Evolutionary conservation across 2,329 filamentous ascomycete species (phyloP), one percentile per base, ranked within the genome.

Genomic region (Fusarium camptoceras): DNA sequence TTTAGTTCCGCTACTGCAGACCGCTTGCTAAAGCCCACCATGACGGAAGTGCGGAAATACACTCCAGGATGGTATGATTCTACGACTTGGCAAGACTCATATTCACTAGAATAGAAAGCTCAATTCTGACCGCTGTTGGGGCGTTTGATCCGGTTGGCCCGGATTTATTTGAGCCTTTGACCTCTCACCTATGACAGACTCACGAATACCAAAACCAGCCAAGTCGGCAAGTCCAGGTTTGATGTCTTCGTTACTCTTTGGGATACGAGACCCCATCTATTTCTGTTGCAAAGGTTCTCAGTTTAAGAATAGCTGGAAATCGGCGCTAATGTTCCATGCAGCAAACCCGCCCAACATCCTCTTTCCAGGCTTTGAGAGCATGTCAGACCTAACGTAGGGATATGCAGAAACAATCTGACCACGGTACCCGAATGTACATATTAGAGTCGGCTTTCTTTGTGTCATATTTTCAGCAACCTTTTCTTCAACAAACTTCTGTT

Each of bases 351-450:
- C 18, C 34, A 37, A 7, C 34, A 37, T 37, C 10, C n/a, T 37
- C 34, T n/a, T 0, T 3, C 10, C 9, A 34, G n/a, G 18, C 10
- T 2, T 7, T 4, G 10, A 0, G 34, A 11, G 34, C 6, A n/a
- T n/a, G 3, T n/a, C 10, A 37, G 34, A 37, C 34, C 34, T 11
- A 37, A 12, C n/a, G 10, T 11, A 37, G 34, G 34, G 11, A n/a
- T n/a, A n/a, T 37, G 18, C 16, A 11, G 6, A 18, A 16, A 9
- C 31, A 5, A 10, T 9, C 31, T 34, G 9, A 34, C 5, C 9
- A 34, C 11, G 16, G 9, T 18, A 3, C 9, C 31, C 16, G 5
- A 10, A n/a, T 11, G 6, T 37, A n/a, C 5, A 11, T 4, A n/a
- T 11, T 6, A 6, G 5, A n/a, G n/a, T 37, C 31, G 9, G 9